These are phyloP conservation scores for Pyrenophora tritici-repentis DNA, from an alignment of 2,329 filamentous ascomycete species.

Conservation along the genomic window DNA sequence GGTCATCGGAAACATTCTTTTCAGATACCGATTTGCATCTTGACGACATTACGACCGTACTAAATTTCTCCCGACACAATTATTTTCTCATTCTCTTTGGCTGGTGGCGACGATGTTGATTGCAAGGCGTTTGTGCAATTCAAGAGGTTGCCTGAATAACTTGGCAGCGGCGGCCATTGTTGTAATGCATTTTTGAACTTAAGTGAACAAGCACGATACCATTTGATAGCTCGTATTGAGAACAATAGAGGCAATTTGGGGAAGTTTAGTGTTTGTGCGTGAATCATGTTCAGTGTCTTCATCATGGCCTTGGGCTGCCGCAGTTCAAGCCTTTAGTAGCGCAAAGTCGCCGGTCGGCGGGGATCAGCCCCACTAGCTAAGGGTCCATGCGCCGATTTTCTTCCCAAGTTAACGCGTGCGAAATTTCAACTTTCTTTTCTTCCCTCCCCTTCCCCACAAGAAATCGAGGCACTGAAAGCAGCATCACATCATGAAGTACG, in stretches of 20 bases:
- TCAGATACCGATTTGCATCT: slow-evolving; percentile 41
- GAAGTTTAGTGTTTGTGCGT: background rate
- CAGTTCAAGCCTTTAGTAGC: slow-evolving; percentile 21
- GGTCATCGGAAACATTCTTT: slow-evolving; percentile 41
- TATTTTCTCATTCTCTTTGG: slow-evolving; percentile 19
- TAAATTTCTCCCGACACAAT: slow-evolving; percentile 20
- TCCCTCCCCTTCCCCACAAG: slow-evolving; percentile 51
- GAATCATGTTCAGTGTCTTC: too few species aligned
- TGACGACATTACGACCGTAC: slow-evolving; percentile 40
- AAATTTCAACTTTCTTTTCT: slow-evolving; percentile 36
- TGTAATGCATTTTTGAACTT: slow-evolving; percentile 39
- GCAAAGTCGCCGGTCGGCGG: slow-evolving; percentile 5
- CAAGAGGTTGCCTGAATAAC: slow-evolving; percentile 3
- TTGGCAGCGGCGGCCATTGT: slow-evolving; percentile 17
- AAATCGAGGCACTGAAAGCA: slow-evolving; percentile 48
- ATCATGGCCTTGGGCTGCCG: too few species aligned
- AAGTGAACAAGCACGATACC: slow-evolving; percentile 44
- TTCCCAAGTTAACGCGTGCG: slow-evolving; percentile 29
- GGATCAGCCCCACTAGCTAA: slow-evolving; percentile 17
- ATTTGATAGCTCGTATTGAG: slow-evolving; percentile 39
- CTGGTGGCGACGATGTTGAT: slow-evolving; percentile 11
- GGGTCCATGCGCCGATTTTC: slow-evolving; percentile 33
- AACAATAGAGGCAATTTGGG: slow-evolving; percentile 15
- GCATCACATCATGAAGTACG: slow-evolving; percentile 77
- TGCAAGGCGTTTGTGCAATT: slow-evolving; percentile 9